Evolutionary conservation across 1,284 basidiomycete genomes (phyloP).

Genomic region (Sanguinoderma infundibulare): DNA sequence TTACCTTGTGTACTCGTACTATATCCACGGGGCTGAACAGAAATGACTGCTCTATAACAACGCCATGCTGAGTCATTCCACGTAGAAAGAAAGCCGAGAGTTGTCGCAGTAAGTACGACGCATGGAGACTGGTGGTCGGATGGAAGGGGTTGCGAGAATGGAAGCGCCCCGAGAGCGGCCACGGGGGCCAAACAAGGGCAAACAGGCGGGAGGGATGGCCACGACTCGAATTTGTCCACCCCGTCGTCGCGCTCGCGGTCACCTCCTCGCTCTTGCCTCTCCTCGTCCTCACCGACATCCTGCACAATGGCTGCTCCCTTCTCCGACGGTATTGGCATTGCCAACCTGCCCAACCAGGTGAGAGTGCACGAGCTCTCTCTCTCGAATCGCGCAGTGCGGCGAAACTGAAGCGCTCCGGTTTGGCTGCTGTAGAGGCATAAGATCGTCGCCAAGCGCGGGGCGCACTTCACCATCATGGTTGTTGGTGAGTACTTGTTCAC

Average conservation of each 20-base stretch:
- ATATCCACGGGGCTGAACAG: no score
- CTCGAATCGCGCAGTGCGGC: neutral
- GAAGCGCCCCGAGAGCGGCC: constrained; percentile 24
- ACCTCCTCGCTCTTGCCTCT: neutral
- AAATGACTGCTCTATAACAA: no score
- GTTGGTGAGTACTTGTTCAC: constrained; percentile 74
- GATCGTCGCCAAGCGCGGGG: constrained; percentile 96
- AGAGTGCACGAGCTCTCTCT: constrained; percentile 28
- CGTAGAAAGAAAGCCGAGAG: neutral
- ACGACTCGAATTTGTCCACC: constrained; percentile 21
- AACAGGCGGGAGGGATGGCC: constrained; percentile 10
- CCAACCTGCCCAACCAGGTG: constrained; percentile 98
- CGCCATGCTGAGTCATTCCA: no score
- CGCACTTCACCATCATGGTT: constrained; percentile 99
- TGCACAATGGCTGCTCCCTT: constrained; percentile 30
- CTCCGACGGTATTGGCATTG: constrained; percentile 82
- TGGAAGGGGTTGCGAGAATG: neutral
- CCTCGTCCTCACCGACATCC: neutral
- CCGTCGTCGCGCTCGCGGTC: constrained; percentile 9
- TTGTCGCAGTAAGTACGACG: neutral
- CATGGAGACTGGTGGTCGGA: no score
- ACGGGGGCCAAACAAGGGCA: constrained; percentile 19
- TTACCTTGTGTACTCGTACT: no score
- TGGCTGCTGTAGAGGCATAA: constrained; percentile 76
- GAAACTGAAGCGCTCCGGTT: constrained; percentile 17